phyloP scores from a whole-genome alignment of 2,329 filamentous ascomycete species.

The Capronia coronata region DNA sequence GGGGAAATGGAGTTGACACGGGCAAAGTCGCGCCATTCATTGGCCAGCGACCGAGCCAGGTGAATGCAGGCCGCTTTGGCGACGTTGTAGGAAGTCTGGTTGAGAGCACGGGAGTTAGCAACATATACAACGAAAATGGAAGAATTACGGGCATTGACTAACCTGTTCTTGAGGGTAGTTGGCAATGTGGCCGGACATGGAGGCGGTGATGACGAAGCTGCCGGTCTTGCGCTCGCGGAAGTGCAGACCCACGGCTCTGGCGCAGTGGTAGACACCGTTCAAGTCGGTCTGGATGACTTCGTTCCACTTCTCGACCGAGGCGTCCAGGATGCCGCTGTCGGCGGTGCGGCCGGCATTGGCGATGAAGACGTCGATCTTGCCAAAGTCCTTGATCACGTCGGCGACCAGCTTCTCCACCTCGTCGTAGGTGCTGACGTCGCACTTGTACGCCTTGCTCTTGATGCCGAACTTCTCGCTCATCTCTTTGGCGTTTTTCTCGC shows the following conservation, averaged over 20 bases:
- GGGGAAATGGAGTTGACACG: conserved; percentile 63
- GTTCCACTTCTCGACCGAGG: conserved; percentile 64
- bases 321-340: conserved; percentile 61
- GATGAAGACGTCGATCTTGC: conserved; percentile 61
- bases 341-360: conserved; percentile 67
- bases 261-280: conserved; percentile 78
- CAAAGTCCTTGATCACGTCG: conserved; percentile 62
- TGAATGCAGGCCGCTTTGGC: conserved; percentile 63
- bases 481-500: conserved; percentile 60
- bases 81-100: conserved; percentile 53
- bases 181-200: conserved; percentile 52
- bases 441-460: conserved; percentile 63
- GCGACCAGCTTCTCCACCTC: conserved; percentile 52
- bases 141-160: too few species aligned
- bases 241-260: conserved; percentile 78
- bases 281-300: conserved; percentile 79
- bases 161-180: conserved; percentile 57
- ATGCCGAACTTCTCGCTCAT: conserved; percentile 54
- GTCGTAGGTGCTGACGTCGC: conserved; percentile 53
- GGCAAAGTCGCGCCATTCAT: conserved; percentile 64
- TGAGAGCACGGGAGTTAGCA: conserved; percentile 18
- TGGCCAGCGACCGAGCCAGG: conserved; percentile 57
- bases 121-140: too few species aligned
- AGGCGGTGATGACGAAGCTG: conserved; percentile 61
- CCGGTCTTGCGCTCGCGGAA: conserved; percentile 61